Conservation (phyloP, 306 rosid genomes). For the Quercus rubra region DNA sequence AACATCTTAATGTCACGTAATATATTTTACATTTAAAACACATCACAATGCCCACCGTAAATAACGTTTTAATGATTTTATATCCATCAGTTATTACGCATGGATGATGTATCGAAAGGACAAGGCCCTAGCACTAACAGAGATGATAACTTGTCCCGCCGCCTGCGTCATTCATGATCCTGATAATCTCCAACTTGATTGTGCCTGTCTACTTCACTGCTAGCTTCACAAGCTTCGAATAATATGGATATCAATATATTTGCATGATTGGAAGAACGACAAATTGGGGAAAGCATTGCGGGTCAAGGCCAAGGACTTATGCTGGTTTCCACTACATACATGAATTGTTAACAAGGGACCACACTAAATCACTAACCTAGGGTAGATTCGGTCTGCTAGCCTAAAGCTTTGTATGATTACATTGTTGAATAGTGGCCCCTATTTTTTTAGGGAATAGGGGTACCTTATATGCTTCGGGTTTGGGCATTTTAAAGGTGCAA, state of each 20-base stretch:
- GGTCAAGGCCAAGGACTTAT: neutral
- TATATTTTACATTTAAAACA: no score
- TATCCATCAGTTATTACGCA: no score
- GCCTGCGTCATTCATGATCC: neutral
- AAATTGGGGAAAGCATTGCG: neutral
- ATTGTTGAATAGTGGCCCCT: neutral
- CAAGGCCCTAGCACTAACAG: neutral
- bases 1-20: no score
- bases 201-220: neutral
- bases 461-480: neutral
- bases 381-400: neutral
- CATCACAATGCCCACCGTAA: rapidly evolving
- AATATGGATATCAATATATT: neutral
- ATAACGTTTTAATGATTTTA: no score
- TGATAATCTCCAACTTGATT: neutral
- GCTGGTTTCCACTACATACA: neutral
- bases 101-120: no score
- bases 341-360: neutral
- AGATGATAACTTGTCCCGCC: neutral
- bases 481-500: neutral
- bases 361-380: neutral
- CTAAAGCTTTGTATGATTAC: neutral
- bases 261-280: neutral
- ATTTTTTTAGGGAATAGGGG: no score
- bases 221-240: neutral